Evolutionary conservation across 169 alveolate species (phyloP).

Genomic region (Cryptosporidium baileyi): DNA sequence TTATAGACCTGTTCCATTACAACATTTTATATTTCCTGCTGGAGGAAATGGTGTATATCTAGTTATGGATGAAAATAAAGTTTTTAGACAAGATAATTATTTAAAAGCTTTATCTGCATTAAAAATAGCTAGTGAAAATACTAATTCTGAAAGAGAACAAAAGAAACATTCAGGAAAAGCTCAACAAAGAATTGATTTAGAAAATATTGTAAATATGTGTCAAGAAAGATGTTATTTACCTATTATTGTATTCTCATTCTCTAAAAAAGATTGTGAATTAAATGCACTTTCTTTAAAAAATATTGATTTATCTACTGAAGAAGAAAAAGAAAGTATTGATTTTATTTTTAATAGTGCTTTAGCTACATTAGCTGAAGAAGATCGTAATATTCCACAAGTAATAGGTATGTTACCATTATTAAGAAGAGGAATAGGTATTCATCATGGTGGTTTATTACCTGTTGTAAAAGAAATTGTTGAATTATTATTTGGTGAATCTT

Average conservation of each 20-base stretch:
- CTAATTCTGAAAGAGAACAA: slow-evolving; percentile 62
- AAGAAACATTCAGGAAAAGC: slow-evolving; percentile 19
- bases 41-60: slow-evolving; percentile 93
- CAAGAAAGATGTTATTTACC: slow-evolving; percentile 91
- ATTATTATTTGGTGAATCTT: slow-evolving; percentile 94
- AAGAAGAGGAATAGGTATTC: slow-evolving; percentile 95
- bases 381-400: slow-evolving; percentile 91
- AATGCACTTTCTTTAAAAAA: slow-evolving; percentile 90
- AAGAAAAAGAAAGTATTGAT: slow-evolving; percentile 90
- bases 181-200: slow-evolving; percentile 84
- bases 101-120: slow-evolving; percentile 72
- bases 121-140: slow-evolving; percentile 22
- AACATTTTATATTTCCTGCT: slow-evolving; percentile 94
- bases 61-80: slow-evolving; percentile 93
- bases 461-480: slow-evolving; percentile 96
- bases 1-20: slow-evolving; percentile 97
- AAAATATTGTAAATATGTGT: slow-evolving; percentile 91
- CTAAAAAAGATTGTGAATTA: slow-evolving; percentile 96
- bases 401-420: slow-evolving; percentile 89
- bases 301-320: slow-evolving; percentile 81
- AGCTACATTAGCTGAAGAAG: slow-evolving; percentile 95
- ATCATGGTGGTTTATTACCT: slow-evolving; percentile 98
- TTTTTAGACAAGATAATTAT: slow-evolving; percentile 82
- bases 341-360: slow-evolving; percentile 95
- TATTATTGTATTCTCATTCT: slow-evolving; percentile 95